Evolutionary conservation across 2,329 filamentous ascomycete genomes (phyloP), one percentile per base, ranked within the genome.

Genomic region (Lachnellula occidentalis): DNA sequence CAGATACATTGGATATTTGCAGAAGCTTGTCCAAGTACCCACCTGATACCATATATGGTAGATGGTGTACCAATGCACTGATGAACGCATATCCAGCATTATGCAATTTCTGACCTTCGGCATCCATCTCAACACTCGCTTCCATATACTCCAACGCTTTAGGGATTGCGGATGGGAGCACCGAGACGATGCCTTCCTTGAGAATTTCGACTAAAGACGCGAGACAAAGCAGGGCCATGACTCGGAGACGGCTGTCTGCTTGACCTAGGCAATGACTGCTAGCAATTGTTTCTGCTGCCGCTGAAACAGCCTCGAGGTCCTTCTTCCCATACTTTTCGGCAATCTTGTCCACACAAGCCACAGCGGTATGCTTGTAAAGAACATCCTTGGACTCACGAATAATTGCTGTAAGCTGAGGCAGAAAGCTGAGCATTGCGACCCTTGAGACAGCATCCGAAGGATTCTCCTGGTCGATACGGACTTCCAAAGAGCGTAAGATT

Each of bases 291-390:
- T 84, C 77, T 4, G 91, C 90, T 5, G 91, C 87, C 4, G 81
- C 81, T 24, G 87, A 78, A 45, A 96, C 87, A 45, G 84, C 85
- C 61, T 87, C 83, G 1, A 87, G 78, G 66, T 96, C 89, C 70
- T 92, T 95, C 76, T 94, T 95, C 62, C 94, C 95, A 69, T 96
- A 97, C 70, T 92, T 92, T 72, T 96, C 92, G 2, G 89, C 83
- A 59, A 99, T 95, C 70, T 90, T 89, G 72, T 96, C 92, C 45
- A 97, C 86, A 64, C 92, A 97, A 36, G 85, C 85, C 58, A 99
- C 85, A 1, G 92, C 89, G 11, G 89, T 90, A 64, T 91, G 86
- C 72, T 92, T 91, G 69, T 94, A 86, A 27, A 83, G 78, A 51
- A 87, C 80, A 61, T 94, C 85, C 34, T 80, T 75, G 6, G 88